phyloP scores from a whole-genome alignment of 768 basidiomycete genomes.

The Serendipita sp. region DNA sequence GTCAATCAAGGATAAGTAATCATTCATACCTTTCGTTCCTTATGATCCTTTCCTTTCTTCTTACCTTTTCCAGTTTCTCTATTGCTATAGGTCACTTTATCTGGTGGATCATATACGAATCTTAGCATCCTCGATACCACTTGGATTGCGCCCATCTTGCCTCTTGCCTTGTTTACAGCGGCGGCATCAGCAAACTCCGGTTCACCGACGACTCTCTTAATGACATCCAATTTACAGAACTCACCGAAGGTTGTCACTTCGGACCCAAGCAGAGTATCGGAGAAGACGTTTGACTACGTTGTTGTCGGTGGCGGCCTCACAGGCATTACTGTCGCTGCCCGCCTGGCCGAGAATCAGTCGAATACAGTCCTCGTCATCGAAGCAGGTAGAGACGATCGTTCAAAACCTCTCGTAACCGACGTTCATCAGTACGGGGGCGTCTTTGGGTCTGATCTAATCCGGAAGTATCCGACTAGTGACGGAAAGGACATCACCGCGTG shows the following conservation, averaged over 20 bases:
- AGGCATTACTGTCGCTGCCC: constrained; percentile 14
- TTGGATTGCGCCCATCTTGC: no score
- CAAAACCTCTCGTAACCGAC: constrained; percentile 25
- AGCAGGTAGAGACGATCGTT: constrained; percentile 12
- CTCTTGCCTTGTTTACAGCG: no score
- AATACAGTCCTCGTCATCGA: constrained; percentile 15
- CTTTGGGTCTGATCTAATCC: constrained; percentile 28
- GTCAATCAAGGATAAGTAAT: no score
- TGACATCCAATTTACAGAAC: background rate
- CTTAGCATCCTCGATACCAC: no score
- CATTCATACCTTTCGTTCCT: no score
- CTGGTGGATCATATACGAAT: no score
- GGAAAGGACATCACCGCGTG: constrained; percentile 21
- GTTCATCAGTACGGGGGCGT: constrained; percentile 28
- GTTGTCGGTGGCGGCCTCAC: constrained; percentile 24
- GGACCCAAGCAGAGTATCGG: background rate
- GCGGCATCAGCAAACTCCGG: no score
- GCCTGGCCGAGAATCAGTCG: constrained; percentile 15
- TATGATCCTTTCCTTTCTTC: no score
- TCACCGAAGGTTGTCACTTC: background rate
- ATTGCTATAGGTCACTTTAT: no score
- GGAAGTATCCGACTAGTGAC: constrained; percentile 29
- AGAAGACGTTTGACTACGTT: constrained; percentile 17
- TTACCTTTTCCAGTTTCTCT: no score
- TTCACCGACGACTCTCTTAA: background rate